A percentile compares a stretch with the other conserved stretches of the same genome.
Evolutionary conservation across 2,329 filamentous ascomycete species (phyloP).

Genomic region (Ophiostoma novo-ulmi): DNA sequence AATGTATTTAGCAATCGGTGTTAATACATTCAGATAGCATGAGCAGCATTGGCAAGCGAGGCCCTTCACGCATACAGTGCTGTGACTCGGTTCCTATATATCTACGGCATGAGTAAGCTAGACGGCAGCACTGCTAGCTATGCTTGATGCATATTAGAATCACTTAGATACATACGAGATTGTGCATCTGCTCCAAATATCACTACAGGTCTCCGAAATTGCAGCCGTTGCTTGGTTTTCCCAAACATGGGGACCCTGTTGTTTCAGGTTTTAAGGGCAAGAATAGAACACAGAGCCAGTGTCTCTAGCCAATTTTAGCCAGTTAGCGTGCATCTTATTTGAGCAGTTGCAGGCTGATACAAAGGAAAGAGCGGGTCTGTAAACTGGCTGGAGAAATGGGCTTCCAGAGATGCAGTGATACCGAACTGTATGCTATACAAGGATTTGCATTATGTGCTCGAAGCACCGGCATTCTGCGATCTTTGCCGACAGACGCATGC

Average conservation of each 20-base stretch:
- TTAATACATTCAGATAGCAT: background rate
- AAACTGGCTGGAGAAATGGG: background rate
- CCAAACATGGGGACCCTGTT: conserved; percentile 6
- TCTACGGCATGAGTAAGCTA: background rate
- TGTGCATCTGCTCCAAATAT: background rate
- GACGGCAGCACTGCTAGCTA: background rate
- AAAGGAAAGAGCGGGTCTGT: background rate
- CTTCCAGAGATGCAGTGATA: conserved; percentile 3
- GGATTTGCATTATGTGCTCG: background rate
- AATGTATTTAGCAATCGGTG: conserved; percentile 6
- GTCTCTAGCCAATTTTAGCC: background rate
- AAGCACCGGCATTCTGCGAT: background rate
- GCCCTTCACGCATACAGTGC: background rate
- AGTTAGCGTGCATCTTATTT: conserved; percentile 10
- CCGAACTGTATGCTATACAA: background rate
- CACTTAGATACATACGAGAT: background rate
- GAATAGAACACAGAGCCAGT: background rate
- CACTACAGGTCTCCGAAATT: background rate
- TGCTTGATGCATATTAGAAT: background rate
- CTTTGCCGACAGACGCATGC: background rate
- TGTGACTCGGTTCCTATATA: conserved; percentile 1
- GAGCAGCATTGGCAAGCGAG: conserved; percentile 7
- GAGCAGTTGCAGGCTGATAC: background rate
- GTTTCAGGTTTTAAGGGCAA: conserved; percentile 15
- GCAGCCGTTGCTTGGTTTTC: conserved; percentile 9